A percentile compares a stretch with the other conserved stretches of the same genome.
Conservation (phyloP, 1,284 basidiomycete species). For the Xerocomus nothofagi region DNA sequence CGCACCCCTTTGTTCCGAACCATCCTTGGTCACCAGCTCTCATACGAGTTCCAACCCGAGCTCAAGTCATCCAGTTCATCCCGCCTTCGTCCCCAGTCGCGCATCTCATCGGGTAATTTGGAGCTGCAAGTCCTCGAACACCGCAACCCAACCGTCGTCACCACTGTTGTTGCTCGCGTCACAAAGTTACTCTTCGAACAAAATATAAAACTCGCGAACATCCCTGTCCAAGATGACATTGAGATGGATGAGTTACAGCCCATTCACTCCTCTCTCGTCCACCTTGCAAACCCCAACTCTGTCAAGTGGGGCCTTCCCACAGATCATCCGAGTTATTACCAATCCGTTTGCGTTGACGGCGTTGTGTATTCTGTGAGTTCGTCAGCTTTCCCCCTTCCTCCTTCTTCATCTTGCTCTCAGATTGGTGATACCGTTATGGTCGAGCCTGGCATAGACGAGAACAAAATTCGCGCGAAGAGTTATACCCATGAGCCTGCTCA, state of each 20-base stretch:
- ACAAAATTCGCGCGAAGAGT: constrained; percentile 38
- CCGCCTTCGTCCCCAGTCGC: constrained; percentile 17
- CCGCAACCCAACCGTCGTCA: constrained; percentile 47
- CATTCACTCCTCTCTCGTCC: constrained; percentile 32
- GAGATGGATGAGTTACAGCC: constrained; percentile 28
- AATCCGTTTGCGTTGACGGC: constrained; percentile 53
- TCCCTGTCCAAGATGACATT: constrained; percentile 23
- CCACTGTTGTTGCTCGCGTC: constrained; percentile 47
- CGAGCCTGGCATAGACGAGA: constrained; percentile 47
- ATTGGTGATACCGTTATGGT: constrained; percentile 63
- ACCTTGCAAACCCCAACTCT: constrained; percentile 45
- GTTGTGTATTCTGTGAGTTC: constrained; percentile 50
- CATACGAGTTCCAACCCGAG: constrained; percentile 22
- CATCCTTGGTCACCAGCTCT: constrained; percentile 27
- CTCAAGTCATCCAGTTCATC: constrained; percentile 15
- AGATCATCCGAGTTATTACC: constrained; percentile 38
- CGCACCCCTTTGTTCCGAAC: constrained; percentile 37
- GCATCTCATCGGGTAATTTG: constrained; percentile 12
- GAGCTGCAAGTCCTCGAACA: constrained; percentile 43
- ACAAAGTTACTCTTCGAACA: constrained; percentile 50
- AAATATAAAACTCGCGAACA: constrained; percentile 40
- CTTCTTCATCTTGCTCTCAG: constrained; percentile 35
- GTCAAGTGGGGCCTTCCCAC: constrained; percentile 49
- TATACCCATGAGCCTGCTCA: constrained; percentile 38
- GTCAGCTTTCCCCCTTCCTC: background rate